Conservation (phyloP, 306 rosid genomes). For the Rosa lucieae region DNA sequence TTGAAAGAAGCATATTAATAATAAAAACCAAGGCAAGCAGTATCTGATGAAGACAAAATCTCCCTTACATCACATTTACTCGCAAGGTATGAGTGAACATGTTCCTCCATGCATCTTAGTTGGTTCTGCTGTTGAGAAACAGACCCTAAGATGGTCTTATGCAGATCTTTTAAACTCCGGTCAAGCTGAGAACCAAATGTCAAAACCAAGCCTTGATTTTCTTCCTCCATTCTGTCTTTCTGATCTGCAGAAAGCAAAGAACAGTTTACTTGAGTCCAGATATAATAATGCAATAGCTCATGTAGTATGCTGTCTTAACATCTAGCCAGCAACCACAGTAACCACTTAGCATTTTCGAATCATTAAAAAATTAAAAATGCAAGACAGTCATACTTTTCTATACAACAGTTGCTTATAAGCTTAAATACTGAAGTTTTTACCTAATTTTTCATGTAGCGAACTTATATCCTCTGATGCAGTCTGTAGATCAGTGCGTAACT, state of each 20-base stretch:
- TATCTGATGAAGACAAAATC: conserved; percentile 10
- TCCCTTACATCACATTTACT: conserved; percentile 78
- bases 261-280: neutral
- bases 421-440: conserved; percentile 34
- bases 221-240: conserved; percentile 71
- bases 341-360: neutral
- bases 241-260: conserved; percentile 43
- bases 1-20: conserved; percentile 20
- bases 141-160: conserved; percentile 59
- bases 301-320: neutral
- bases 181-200: conserved; percentile 72
- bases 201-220: conserved; percentile 57
- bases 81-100: conserved; percentile 50
- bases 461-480: conserved; percentile 66
- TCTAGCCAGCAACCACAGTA: neutral
- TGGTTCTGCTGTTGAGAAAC: conserved; percentile 76
- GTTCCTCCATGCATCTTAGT: conserved; percentile 75
- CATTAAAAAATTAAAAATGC: neutral
- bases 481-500: conserved; percentile 64
- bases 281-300: neutral
- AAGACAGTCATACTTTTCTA: too few relatives aligned
- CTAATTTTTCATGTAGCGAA: conserved; percentile 61
- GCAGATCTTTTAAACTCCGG: conserved; percentile 64
- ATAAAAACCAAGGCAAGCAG: conserved; percentile 9
- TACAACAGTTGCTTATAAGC: neutral